Evolutionary conservation across 805 yeast genomes (phyloP).

Genomic region (Komagataella pseudopastoris): DNA sequence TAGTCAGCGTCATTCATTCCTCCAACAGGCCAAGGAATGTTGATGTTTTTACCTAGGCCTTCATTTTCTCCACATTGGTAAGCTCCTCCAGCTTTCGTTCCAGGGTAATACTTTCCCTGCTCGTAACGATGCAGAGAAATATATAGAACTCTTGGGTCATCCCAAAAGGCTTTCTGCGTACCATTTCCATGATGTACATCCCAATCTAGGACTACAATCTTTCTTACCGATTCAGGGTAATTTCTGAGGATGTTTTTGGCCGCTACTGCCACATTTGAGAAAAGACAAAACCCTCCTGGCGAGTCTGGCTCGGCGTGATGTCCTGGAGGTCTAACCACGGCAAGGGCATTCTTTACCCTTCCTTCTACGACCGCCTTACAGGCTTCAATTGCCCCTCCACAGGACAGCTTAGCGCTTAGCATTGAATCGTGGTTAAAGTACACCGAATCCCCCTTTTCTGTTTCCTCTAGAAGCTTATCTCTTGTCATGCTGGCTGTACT

Average conservation of each 20-base stretch:
- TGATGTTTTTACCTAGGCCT: constrained; percentile 81
- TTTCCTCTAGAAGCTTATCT: constrained; percentile 63
- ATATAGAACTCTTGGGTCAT: constrained; percentile 84
- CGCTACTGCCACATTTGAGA: constrained; percentile 95
- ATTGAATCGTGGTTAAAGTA: constrained; percentile 87
- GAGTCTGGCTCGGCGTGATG: constrained; percentile 98
- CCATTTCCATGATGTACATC: constrained; percentile 99
- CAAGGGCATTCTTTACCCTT: constrained; percentile 78
- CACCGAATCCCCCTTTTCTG: constrained; percentile 88
- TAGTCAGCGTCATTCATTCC: constrained; percentile 96
- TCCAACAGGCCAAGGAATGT: constrained; percentile 85
- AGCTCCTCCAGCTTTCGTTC: constrained; percentile 74
- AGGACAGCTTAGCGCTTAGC: constrained; percentile 77
- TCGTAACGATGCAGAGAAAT: constrained; percentile 90
- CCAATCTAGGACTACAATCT: constrained; percentile 86
- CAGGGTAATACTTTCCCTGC: constrained; percentile 87
- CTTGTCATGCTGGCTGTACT: constrained; percentile 68
- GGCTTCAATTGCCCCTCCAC: constrained; percentile 97
- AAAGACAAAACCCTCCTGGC: constrained; percentile 95
- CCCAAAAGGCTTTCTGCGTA: constrained; percentile 82
- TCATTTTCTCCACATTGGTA: constrained; percentile 73
- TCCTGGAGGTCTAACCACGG: constrained; percentile 97
- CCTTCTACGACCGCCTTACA: constrained; percentile 93
- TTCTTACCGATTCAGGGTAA: constrained; percentile 81
- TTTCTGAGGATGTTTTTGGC: constrained; percentile 70